Percentiles rank a stretch among this genome's conserved stretches.
Evolutionary conservation across 495 filamentous ascomycete genomes (phyloP).

Genomic region (Poronia punctata): DNA sequence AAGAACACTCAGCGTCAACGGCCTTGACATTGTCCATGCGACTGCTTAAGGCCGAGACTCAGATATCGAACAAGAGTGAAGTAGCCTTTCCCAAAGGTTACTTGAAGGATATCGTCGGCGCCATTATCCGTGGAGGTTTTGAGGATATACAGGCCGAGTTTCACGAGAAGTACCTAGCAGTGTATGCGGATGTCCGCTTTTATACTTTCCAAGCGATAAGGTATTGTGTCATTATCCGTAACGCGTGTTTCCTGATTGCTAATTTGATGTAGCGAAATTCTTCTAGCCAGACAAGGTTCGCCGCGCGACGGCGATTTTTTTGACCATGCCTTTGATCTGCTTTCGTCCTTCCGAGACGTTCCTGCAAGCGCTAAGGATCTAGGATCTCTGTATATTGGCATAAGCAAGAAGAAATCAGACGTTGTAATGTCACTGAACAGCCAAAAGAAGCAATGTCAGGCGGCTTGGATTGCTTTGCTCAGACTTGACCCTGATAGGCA

Average conservation of each 20-base stretch:
- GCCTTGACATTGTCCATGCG: slow-evolving; percentile 76
- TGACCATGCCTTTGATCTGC: slow-evolving; percentile 52
- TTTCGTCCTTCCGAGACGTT: slow-evolving; percentile 57
- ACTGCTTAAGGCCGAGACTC: slow-evolving; percentile 67
- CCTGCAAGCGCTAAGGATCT: slow-evolving; percentile 57
- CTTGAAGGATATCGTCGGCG: slow-evolving; percentile 56
- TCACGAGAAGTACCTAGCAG: slow-evolving; percentile 64
- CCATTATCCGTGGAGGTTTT: slow-evolving; percentile 50
- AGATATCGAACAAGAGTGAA: slow-evolving; percentile 53
- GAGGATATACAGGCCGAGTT: slow-evolving; percentile 61
- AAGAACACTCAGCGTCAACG: slow-evolving; percentile 47
- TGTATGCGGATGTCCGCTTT: slow-evolving; percentile 79
- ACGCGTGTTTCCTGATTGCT: slow-evolving; percentile 2
- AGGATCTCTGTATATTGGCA: slow-evolving; percentile 54
- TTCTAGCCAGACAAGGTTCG: slow-evolving; percentile 26
- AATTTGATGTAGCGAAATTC: slow-evolving; percentile 28
- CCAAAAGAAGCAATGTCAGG: slow-evolving; percentile 70
- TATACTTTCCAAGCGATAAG: slow-evolving; percentile 64
- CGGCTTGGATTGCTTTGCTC: slow-evolving; percentile 77
- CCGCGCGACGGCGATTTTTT: slow-evolving; percentile 37
- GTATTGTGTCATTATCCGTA: slow-evolving; percentile 40
- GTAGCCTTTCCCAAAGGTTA: slow-evolving; percentile 56
- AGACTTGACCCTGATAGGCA: slow-evolving; percentile 54
- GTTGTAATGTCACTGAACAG: slow-evolving; percentile 46
- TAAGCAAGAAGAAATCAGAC: slow-evolving; percentile 47